phyloP scores from a whole-genome alignment of 2,329 filamentous ascomycete species.

The Nakataea oryzae region DNA sequence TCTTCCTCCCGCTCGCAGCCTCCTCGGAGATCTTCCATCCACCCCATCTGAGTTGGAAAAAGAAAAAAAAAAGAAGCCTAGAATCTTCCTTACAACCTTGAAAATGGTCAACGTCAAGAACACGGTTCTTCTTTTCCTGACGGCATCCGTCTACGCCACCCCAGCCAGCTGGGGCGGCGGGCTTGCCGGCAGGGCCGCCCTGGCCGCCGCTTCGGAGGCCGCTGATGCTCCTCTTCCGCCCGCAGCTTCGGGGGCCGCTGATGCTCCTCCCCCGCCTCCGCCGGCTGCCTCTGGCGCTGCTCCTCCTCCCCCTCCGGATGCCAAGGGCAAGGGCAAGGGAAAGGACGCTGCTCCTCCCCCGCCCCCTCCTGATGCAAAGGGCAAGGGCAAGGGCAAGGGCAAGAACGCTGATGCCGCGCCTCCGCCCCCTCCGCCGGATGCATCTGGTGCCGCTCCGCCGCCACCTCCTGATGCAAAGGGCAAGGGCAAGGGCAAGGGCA shows the following conservation, averaged over 20 bases:
- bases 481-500: neutral
- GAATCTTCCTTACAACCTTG: neutral
- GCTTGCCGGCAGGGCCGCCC: neutral
- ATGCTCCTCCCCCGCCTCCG: neutral
- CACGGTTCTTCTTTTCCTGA: neutral
- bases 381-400: neutral
- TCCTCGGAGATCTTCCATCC: neutral
- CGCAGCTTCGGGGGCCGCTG: no score
- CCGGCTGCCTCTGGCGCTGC: no score
- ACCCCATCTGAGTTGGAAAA: neutral
- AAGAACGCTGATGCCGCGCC: neutral
- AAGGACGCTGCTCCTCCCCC: neutral
- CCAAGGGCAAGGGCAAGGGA: neutral
- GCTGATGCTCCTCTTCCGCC: neutral
- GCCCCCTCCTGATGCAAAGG: neutral
- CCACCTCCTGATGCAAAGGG: no score
- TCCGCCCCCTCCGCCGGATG: no score
- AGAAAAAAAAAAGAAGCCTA: no score
- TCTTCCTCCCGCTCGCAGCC: neutral
- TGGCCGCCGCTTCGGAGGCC: neutral
- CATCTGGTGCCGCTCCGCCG: no score
- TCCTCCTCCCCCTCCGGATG: neutral
- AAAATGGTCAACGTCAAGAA: neutral
- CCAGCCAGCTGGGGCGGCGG: neutral
- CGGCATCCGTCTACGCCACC: neutral